Conservation (phyloP, 495 filamentous ascomycete genomes). For the Hypoxylon lenormandii region DNA sequence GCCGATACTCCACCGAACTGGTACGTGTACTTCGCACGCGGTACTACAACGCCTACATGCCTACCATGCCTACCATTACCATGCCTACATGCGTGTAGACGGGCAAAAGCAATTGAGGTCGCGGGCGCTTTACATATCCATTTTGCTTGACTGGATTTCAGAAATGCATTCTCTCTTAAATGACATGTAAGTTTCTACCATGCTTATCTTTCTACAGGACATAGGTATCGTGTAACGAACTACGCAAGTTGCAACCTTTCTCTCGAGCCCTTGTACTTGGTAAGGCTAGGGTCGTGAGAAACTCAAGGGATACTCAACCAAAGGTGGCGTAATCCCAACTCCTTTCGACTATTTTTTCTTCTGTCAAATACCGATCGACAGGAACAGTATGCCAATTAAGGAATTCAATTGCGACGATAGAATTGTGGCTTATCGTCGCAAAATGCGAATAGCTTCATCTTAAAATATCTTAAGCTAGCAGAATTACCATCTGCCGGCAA, state of each 20-base stretch:
- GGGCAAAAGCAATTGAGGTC: conserved; percentile 23
- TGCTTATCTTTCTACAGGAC: conserved; percentile 4
- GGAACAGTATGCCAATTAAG: conserved; percentile 15
- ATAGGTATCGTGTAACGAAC: conserved; percentile 1
- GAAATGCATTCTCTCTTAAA: conserved; percentile 13
- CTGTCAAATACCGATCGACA: conserved; percentile 24
- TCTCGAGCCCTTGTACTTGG: background rate
- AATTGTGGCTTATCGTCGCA: conserved; percentile 23
- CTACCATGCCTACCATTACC: no score
- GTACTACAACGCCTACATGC: no score
- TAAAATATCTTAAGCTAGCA: background rate
- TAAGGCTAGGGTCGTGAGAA: conserved; percentile 9
- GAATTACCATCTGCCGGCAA: background rate
- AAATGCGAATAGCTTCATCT: conserved; percentile 22
- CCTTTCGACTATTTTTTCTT: conserved; percentile 4
- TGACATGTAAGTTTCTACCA: background rate
- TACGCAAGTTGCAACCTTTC: no score
- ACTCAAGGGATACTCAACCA: background rate
- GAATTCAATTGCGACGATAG: conserved; percentile 19
- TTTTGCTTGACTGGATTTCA: background rate
- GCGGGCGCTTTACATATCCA: background rate
- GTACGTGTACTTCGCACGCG: conserved; percentile 30
- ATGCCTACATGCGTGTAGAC: background rate
- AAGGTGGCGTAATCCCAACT: conserved; percentile 25
- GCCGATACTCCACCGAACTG: conserved; percentile 32